A percentile compares a stretch with the other conserved stretches of the same genome.
Evolutionary conservation across 2,329 filamentous ascomycete species (phyloP).

Genomic region (Scedosporium apiospermum): DNA sequence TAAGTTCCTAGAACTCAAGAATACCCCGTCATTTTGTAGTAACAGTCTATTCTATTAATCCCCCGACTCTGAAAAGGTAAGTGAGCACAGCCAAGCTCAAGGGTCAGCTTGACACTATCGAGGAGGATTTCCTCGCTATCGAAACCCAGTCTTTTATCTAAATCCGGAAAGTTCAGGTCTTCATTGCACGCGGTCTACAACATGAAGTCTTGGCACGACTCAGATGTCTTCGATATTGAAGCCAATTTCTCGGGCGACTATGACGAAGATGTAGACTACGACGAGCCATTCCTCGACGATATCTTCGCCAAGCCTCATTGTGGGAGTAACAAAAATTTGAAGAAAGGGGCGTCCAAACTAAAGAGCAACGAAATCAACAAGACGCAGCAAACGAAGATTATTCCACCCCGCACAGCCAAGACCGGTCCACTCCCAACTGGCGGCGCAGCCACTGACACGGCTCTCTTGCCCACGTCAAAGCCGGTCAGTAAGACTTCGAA

Average conservation of each 20-base stretch:
- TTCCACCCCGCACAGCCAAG: not conserved
- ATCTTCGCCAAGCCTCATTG: not conserved
- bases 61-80: too few species aligned
- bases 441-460: conserved; percentile 17
- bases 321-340: not conserved
- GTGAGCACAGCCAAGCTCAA: too few species aligned
- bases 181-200: not conserved
- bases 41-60: too few species aligned
- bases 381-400: not conserved
- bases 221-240: not conserved
- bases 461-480: conserved; percentile 24
- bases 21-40: too few species aligned
- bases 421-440: conserved; percentile 14
- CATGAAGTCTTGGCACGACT: not conserved
- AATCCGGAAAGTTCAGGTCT: not conserved
- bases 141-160: too few species aligned
- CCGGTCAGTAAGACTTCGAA: conserved; percentile 16
- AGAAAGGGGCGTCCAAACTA: not conserved
- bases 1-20: too few species aligned
- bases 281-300: not conserved
- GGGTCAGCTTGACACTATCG: too few species aligned
- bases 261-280: not conserved
- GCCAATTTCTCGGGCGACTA: not conserved
- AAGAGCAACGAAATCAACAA: not conserved
- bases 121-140: too few species aligned